Conservation (phyloP, 164 flowering plant genomes). For the Dillenia suffruticosa region DNA sequence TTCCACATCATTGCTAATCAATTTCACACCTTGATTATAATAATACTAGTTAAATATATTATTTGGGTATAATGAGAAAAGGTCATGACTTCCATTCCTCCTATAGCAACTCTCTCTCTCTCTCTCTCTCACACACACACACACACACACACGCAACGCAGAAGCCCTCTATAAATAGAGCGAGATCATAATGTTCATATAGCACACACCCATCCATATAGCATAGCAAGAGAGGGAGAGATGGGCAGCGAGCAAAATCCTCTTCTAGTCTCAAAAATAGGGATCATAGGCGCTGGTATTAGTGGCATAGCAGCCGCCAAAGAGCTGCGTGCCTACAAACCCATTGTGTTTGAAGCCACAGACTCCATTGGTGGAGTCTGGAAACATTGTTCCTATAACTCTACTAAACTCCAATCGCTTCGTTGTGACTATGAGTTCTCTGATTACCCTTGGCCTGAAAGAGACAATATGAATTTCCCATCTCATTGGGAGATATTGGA, state of each 20-base stretch:
- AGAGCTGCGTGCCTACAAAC: conserved; percentile 55
- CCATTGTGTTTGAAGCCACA: conserved; percentile 80
- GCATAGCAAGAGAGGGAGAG: no score
- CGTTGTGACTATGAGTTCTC: conserved; percentile 87
- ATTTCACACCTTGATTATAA: no score
- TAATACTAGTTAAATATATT: no score
- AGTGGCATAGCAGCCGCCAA: conserved; percentile 93
- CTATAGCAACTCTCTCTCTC: no score
- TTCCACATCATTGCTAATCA: no score
- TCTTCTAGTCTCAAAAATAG: conserved; percentile 40
- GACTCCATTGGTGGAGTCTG: conserved; percentile 89
- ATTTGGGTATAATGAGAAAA: no score
- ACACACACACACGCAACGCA: no score
- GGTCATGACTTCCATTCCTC: no score
- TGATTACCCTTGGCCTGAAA: conserved; percentile 83
- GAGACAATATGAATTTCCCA: conserved; percentile 64
- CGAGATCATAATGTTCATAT: no score
- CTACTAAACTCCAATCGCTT: conserved; percentile 82
- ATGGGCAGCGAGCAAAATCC: conserved; percentile 9
- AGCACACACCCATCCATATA: no score
- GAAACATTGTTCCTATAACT: conserved; percentile 65
- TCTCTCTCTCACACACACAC: no score
- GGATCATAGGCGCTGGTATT: conserved; percentile 83
- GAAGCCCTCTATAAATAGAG: no score
- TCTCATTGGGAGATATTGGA: conserved; percentile 62